Base-by-base conservation (phyloP, 768 basidiomycete species). In the Tylopilus vinaceipallidus region DNA sequence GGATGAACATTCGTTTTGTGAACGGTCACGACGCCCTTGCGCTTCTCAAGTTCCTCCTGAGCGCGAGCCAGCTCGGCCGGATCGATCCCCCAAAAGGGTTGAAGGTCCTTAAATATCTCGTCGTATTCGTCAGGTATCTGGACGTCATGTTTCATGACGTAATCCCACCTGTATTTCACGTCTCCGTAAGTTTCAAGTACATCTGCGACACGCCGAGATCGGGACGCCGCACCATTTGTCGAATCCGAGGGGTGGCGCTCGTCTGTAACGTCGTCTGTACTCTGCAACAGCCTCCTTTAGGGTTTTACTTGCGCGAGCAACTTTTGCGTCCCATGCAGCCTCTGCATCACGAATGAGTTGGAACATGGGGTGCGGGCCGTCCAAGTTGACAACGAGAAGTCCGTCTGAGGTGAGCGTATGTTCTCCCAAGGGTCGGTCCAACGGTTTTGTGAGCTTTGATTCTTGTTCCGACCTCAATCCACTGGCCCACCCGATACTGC, bases 91-190 rank as follows among this genome's bases (percentile, higher is more conserved):
- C 64, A 71, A 55, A 64, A 73, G 0, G 70, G 68, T 22, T 68
- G 64, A 9, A 76, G 50, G 44, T 75, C 67, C 7, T 60, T 53
- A 46, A 64, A 56, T 42, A 77, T 76, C 51, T 75, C 73, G 57
- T 78, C 75, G 40, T 78, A 77, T 47, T 77, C 75, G 51, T 77
- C 77, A 14, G 69, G 71, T 1, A 77, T 63, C 36, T 67, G 70
- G 2, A 77, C 67, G 24, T 67, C 52, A 51, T 78, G 54, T 42
- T 56, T 54, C n/a, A 65, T 61, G 6, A 71, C 71, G 48, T 73
- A 78, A 19, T 65, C 53, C 76, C 75, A 77, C 75, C 74, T 68
- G 14, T 14, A 35, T 17, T 14, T 11, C 17, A n/a, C 7, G 17
- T 35, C 5, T 35, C n/a, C 6, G 6, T 12, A 12, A 12, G 12